Evolutionary conservation across 169 alveolate genomes (phyloP).

Genomic region (Plasmodium gaboni): DNA sequence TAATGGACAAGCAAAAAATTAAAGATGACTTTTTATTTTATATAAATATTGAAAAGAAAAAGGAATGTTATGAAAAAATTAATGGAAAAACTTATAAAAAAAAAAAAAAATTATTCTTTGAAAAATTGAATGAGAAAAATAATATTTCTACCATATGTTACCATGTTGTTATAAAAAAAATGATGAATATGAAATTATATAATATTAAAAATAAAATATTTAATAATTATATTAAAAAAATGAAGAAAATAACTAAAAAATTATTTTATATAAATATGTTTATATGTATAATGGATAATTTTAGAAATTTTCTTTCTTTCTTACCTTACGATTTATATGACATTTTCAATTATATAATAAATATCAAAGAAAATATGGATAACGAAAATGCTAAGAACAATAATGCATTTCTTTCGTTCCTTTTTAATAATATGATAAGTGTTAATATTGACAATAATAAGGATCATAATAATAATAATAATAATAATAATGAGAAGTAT

Average conservation of each 20-base stretch:
- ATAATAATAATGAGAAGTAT: background rate
- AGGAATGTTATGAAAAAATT: background rate
- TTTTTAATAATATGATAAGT: background rate
- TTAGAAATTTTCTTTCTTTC: slow-evolving; percentile 61
- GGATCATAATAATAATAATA: slow-evolving; percentile 15
- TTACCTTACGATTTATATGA: slow-evolving; percentile 46
- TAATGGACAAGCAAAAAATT: slow-evolving; percentile 61
- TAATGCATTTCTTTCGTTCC: background rate
- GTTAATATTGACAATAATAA: too few species aligned
- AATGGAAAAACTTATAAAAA: background rate
- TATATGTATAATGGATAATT: slow-evolving; percentile 40
- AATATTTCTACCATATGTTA: background rate
- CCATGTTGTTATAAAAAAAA: slow-evolving; percentile 44
- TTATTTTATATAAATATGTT: slow-evolving; percentile 56
- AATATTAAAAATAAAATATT: slow-evolving; percentile 25
- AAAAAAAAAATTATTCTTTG: too few species aligned
- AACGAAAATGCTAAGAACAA: slow-evolving; percentile 18
- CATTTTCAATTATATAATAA: slow-evolving; percentile 60
- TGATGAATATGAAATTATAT: slow-evolving; percentile 69
- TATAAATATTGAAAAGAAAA: slow-evolving; percentile 47
- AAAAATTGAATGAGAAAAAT: background rate
- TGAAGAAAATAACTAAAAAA: slow-evolving; percentile 51
- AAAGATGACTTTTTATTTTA: slow-evolving; percentile 76
- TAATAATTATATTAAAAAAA: slow-evolving; percentile 66
- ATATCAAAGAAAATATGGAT: slow-evolving; percentile 18